Evolutionary conservation across 345 rosid species (phyloP), one percentile per base, ranked within the genome.

Genomic region (Mallotus nudiflorus): DNA sequence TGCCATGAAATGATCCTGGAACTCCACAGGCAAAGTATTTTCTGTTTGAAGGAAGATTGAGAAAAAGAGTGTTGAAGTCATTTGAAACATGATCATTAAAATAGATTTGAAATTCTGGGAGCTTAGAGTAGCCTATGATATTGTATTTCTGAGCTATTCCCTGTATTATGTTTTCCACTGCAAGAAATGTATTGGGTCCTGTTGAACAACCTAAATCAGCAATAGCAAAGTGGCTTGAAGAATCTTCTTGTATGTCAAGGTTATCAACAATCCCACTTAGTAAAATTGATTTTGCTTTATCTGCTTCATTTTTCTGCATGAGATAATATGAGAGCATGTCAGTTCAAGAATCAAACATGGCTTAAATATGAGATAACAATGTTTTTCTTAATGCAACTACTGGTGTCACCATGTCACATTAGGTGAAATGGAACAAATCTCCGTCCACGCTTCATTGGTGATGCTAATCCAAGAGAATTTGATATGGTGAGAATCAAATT

Each of bases 1-100:
- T 54, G 24, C 69, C 57, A 31, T 72, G 56, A 46, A 72, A 72
- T 20, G 75, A 64, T 6, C 75, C 75, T 12, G 64, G 56, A 31
- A 72, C 75, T 33, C 57, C 75, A n/a, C 7, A 13, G 3, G 69
- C 68, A 44, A 64, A 64, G 25, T 72, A 72, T 31, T 65, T 25
- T 27, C 48, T 45, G 2, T 48, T 31, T 14, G 64, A 5, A 45
- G 69, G 75, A 1, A 72, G 56, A 33, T 55, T 64, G 16, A 69
- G 35, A 16, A 67, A 67, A 5, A 67, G 70, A 24, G 35, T 53
- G 25, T 67, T 67, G 61, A 67, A 67, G 39, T 67, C 70, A 67
- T 67, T 67, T 0, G 70, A 67, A 67, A 53, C 15, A 25, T 25
- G 61, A 9, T 67, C 70, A 6, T 53, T 53, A 37, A 67, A 67